These are phyloP conservation scores for Xeromyces bisporus DNA, from an alignment of 495 filamentous ascomycete species.

Conservation along the genomic window DNA sequence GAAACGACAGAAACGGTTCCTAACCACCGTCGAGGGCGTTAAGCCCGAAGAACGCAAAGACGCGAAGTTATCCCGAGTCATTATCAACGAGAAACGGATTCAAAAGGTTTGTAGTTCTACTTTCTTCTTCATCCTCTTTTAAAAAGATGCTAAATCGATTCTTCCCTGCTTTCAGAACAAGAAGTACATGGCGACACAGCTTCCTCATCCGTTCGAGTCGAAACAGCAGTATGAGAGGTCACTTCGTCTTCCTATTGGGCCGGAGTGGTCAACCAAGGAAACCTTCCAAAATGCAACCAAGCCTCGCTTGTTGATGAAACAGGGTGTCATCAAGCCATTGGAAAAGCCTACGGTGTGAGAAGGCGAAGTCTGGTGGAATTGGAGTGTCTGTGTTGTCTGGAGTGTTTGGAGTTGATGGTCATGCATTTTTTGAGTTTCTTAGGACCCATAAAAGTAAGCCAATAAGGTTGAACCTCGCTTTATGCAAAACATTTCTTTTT, in stretches of 20 bases:
- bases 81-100: constrained; percentile 80
- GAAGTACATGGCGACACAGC: constrained; percentile 64
- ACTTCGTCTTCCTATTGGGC: constrained; percentile 72
- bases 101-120: constrained; percentile 91
- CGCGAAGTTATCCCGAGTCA: constrained; percentile 60
- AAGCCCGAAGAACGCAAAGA: constrained; percentile 65
- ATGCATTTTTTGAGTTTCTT: no score
- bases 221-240: constrained; percentile 80
- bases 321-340: constrained; percentile 82
- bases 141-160: no score
- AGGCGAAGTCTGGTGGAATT: no score
- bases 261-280: constrained; percentile 89
- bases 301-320: constrained; percentile 82
- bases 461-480: no score
- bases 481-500: no score
- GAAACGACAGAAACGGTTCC: constrained; percentile 41
- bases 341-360: constrained; percentile 49
- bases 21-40: constrained; percentile 61
- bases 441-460: no score
- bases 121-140: no score
- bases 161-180: constrained; percentile 40
- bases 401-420: no score
- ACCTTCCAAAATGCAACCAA: constrained; percentile 81
- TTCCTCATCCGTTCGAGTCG: constrained; percentile 79
- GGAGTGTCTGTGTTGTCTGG: no score